Conservation (phyloP, 1,284 basidiomycete species). For the Agaricales sp. region DNA sequence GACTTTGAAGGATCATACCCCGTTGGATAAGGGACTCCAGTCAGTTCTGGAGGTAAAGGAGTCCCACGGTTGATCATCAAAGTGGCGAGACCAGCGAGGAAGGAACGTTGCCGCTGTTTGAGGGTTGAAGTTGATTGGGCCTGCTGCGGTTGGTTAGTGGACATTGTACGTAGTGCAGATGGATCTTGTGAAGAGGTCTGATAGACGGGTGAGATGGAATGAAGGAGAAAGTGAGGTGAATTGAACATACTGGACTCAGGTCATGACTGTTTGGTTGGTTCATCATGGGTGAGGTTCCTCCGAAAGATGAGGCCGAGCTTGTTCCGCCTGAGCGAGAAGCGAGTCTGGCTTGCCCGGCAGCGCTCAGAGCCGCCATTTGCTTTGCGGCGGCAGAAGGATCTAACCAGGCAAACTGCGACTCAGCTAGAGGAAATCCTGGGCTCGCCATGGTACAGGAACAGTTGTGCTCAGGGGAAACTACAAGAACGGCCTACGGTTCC, state of each 20-base stretch:
- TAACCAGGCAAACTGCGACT: slow-evolving; percentile 24
- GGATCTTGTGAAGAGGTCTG: no score
- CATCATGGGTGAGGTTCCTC: slow-evolving; percentile 51
- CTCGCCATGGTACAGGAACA: background rate
- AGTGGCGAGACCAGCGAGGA: slow-evolving; percentile 45
- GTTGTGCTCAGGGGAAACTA: no score
- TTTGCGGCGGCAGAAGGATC: slow-evolving; percentile 52
- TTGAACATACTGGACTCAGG: background rate
- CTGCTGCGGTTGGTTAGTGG: slow-evolving; percentile 9
- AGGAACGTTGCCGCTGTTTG: slow-evolving; percentile 45
- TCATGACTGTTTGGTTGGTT: slow-evolving; percentile 11
- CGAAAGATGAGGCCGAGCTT: slow-evolving; percentile 55
- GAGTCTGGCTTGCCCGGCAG: slow-evolving; percentile 50
- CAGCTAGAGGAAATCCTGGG: slow-evolving; percentile 11
- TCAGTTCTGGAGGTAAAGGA: slow-evolving; percentile 59
- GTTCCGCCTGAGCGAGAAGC: slow-evolving; percentile 45
- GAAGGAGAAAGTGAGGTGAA: background rate
- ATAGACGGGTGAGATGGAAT: no score
- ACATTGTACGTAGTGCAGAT: background rate
- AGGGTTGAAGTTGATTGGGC: slow-evolving; percentile 20
- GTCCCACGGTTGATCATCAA: slow-evolving; percentile 41
- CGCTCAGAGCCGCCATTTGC: slow-evolving; percentile 67
- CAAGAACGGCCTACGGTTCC: slow-evolving; percentile 1
- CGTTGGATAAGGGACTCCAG: slow-evolving; percentile 36
- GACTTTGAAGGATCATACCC: slow-evolving; percentile 51